Percentiles rank a stretch among this genome's conserved stretches.
Conservation (phyloP, 139 green algal species). For the Trebouxia sp. region DNA sequence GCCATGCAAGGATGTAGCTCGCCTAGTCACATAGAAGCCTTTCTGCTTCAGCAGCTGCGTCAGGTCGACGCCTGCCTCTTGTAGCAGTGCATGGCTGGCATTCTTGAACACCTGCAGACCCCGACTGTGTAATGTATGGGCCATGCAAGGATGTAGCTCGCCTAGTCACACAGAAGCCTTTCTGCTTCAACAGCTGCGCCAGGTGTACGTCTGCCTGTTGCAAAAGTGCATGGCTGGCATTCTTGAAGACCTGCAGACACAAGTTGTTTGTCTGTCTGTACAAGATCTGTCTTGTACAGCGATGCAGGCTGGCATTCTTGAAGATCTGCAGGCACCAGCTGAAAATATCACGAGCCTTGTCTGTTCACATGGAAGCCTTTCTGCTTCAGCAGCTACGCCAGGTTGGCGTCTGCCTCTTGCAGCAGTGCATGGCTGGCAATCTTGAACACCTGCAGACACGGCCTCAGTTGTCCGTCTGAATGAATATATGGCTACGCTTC, state of each 20-base stretch:
- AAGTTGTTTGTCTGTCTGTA: slow-evolving; percentile 40
- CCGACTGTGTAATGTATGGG: slow-evolving; percentile 40
- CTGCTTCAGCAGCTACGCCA: slow-evolving; percentile 70
- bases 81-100: slow-evolving; percentile 77
- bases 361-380: slow-evolving; percentile 73
- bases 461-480: too few species aligned
- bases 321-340: too few species aligned
- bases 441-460: slow-evolving; percentile 36
- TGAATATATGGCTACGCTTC: slow-evolving; percentile 58
- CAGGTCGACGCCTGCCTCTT: slow-evolving; percentile 77
- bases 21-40: slow-evolving; percentile 78
- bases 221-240: slow-evolving; percentile 77
- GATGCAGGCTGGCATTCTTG: too few species aligned
- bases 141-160: slow-evolving; percentile 51
- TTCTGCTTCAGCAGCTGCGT: slow-evolving; percentile 68
- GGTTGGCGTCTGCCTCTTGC: slow-evolving; percentile 68
- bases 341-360: too few species aligned
- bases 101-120: slow-evolving; percentile 47
- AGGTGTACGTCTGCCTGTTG: slow-evolving; percentile 77
- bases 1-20: too few species aligned
- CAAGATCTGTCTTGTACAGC: neutral
- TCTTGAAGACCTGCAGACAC: slow-evolving; percentile 39
- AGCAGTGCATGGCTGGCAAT: slow-evolving; percentile 75
- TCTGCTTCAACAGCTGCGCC: slow-evolving; percentile 64
- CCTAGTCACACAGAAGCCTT: slow-evolving; percentile 73